Evolutionary conservation across 2,329 filamentous ascomycete species (phyloP), one percentile per base, ranked within the genome.

Genomic region (Neobulgaria alba): DNA sequence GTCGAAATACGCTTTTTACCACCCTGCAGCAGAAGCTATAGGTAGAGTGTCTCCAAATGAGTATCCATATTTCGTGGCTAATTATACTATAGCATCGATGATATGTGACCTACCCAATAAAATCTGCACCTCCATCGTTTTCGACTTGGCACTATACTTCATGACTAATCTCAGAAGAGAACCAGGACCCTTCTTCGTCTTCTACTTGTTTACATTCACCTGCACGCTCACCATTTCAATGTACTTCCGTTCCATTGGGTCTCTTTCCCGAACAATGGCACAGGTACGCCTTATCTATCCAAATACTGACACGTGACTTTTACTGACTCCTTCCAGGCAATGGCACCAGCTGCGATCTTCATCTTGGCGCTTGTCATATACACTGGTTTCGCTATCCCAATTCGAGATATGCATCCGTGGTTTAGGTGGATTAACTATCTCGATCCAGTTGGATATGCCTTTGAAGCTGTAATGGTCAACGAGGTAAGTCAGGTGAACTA

Each of bases 141-240:
- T 93, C 69, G 93, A 94, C 58, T 38, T 89, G 21, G 71, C 77
- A 1, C 63, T 95, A 2, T 95, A 95, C 66, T 95, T 95, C 63
- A 81, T 95, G 77, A 82, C 85, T 0, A 83, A 88, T 49, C 67
- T 95, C 20, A 75, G 83, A 41, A 73, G 86, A 38, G 78, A 82
- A 48, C 67, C 84, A 0, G 82, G 80, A 2, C 64, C 79, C 0
- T 95, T 92, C 69, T 95, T 95, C 70, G 83, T 87, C 65, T 94
- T 86, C 71, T 62, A 87, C 43, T 67, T 95, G 38, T 74, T 90
- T 57, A 82, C 78, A 2, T 86, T 90, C 63, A 59, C 73, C 43
- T 79, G 78, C 1, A 85, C 85, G 0, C 52, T 94, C 55, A 71
- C 75, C 48, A 92, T 92, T 84, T 88, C 82, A 35, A 89, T 87